Evolutionary conservation across 2,329 filamentous ascomycete genomes (phyloP), one percentile per base, ranked within the genome.

Genomic region (Trichophyton rubrum): DNA sequence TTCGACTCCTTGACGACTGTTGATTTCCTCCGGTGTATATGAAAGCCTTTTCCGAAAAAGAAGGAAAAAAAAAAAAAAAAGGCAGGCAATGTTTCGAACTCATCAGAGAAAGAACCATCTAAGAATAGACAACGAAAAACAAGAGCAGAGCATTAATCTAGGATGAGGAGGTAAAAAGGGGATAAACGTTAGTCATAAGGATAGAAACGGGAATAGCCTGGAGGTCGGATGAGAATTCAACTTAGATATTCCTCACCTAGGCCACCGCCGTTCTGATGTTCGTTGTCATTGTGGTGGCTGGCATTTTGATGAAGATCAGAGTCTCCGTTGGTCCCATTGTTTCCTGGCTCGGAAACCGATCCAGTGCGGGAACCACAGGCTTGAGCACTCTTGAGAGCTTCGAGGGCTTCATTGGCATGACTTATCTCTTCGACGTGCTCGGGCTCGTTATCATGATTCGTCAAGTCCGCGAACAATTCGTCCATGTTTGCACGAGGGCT

Each of bases 351-450:
- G 8, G 64, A 63, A 15, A 67, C 61, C n/a, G 71, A 69, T 5
- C 66, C 66, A 24, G 70, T 68, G 45, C 67, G 67, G 49, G 71
- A 72, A 27, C 70, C 70, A 17, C 68, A 70, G 47, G 73, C 72
- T 62, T 72, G 72, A 27, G 71, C 74, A 61, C 74, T 66, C 33
- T 62, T 70, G 13, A 77, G 69, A 22, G 68, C 73, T 61, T 78
- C 76, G 20, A 78, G 66, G 3, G 76, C 76, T 64, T 78, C 76
- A 45, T 75, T 77, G 6, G 75, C 75, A 65, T 78, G 75, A n/a
- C 73, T 74, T 30, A 76, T 75, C 59, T 77, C 69, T 66, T 68
- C 69, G 55, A 67, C 64, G n/a, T 40, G 55, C 55, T 57, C 55
- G 17, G 66, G 65, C 7, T 75, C 73, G 8, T 64, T 68, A 62